These are phyloP conservation scores for Boletus rufocinnamomeus DNA, from an alignment of 768 basidiomycete genomes.

Conservation along the genomic window DNA sequence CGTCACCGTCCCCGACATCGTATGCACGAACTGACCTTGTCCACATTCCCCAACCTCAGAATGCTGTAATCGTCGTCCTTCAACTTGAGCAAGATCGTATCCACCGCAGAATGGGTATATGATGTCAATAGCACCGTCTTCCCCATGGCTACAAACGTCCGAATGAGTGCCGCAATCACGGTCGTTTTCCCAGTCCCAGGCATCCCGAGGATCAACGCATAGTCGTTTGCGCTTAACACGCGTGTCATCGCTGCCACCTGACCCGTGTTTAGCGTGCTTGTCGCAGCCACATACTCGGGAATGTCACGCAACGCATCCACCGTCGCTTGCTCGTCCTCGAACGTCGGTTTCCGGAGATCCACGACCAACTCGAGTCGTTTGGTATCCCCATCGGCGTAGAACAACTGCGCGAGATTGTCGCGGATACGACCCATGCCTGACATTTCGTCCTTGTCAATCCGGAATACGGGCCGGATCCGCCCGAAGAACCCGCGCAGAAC, in stretches of 20 bases:
- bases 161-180: constrained; percentile 86
- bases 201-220: constrained; percentile 94
- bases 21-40: constrained; percentile 62
- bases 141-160: constrained; percentile 71
- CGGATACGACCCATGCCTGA: constrained; percentile 87
- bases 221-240: constrained; percentile 81
- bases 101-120: constrained; percentile 98
- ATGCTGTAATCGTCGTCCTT: constrained; percentile 69
- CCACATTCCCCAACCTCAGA: constrained; percentile 83
- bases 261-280: constrained; percentile 60
- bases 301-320: constrained; percentile 17
- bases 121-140: constrained; percentile 89
- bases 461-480: constrained; percentile 50
- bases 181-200: constrained; percentile 99
- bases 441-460: constrained; percentile 94
- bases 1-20: neutral
- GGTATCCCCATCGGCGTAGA: constrained; percentile 75
- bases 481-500: constrained; percentile 21
- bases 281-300: constrained; percentile 35
- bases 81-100: constrained; percentile 91
- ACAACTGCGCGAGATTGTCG: constrained; percentile 86
- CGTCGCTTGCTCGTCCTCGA: constrained; percentile 41
- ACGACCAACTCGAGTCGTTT: constrained; percentile 76
- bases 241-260: constrained; percentile 74
- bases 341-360: constrained; percentile 70